Evolutionary conservation across 1,284 basidiomycete genomes (phyloP).

Genomic region (Salmacisia buchloeana): DNA sequence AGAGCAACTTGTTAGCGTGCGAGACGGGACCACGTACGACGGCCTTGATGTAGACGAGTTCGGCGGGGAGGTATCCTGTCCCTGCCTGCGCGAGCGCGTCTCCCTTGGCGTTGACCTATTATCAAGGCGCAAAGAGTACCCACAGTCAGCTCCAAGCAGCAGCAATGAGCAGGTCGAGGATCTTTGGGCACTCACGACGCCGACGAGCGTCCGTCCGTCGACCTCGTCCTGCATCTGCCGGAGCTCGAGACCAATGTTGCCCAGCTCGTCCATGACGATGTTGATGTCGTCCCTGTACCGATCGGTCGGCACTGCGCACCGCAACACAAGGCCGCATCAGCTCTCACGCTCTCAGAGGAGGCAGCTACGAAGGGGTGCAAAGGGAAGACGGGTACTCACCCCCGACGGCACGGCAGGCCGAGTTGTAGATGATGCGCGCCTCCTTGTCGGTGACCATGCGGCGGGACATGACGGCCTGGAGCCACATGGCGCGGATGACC

Average conservation of each 20-base stretch:
- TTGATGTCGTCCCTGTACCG: conserved; percentile 19
- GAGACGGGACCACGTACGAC: conserved; percentile 15
- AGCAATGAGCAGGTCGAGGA: too few species aligned
- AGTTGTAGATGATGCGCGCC: conserved; percentile 22
- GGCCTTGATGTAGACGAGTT: conserved; percentile 35
- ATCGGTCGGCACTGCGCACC: conserved; percentile 11
- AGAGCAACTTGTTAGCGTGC: not conserved
- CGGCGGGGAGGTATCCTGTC: conserved; percentile 32
- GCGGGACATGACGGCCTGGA: conserved; percentile 29
- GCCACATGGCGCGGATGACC: conserved; percentile 13
- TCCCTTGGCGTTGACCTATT: conserved; percentile 27
- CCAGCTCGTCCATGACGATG: conserved; percentile 17
- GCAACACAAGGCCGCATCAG: not conserved
- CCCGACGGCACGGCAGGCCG: conserved; percentile 4
- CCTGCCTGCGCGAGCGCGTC: conserved; percentile 35
- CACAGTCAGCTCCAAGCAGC: not conserved
- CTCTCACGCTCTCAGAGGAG: not conserved
- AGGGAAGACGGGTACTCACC: conserved; percentile 3
- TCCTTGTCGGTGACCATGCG: conserved; percentile 25
- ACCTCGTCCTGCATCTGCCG: conserved; percentile 29
- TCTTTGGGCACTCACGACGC: conserved; percentile 21
- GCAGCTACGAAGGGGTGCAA: not conserved
- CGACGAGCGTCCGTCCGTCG: conserved; percentile 18
- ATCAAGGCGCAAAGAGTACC: not conserved
- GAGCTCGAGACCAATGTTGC: conserved; percentile 30